Evolutionary conservation across 192 early-diverging fungal genomes (phyloP), one percentile per base, ranked within the genome.

Genomic region (Spinellus fusiger): DNA sequence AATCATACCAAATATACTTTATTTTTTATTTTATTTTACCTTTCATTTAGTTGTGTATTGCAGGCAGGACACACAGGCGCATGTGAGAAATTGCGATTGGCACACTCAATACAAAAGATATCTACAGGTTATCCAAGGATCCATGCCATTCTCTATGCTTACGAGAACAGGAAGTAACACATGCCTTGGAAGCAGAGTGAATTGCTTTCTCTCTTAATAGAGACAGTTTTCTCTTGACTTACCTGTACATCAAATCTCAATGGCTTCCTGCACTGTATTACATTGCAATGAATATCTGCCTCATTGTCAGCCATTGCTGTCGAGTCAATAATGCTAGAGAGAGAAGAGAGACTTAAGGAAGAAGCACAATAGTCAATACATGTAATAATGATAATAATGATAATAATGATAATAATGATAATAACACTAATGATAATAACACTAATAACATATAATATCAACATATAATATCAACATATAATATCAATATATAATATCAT

Each of bases 141-240:
- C 38, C 15, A 7, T 50, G n/a, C 4, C 35, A 28, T 29, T 13
- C 7, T 33, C 20, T 29, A 63, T 28, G 34, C 69, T 48, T 80
- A 88, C 86, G 84, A 7, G 86, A 86, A 61, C 86, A 88, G 7
- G 77, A 82, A 5, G 86, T 88, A 44, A 85, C 73, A 55, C 81
- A 85, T 13, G 79, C 84, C 64, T 73, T 50, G 10, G 29, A 4
- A 25, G 27, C 29, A 27, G 1, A 16, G 61, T 16, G 23, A 27
- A 49, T 49, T 16, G 27, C 18, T 22, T n/a, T n/a, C 60, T 29
- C 7, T 20, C 10, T 26, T 25, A n/a, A 23, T 25, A 23, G 16
- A 33, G 31, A 40, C 28, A 53, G 1, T 22, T 33, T 29, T 9
- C 34, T 12, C 18, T 38, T 1, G 15, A 46, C 23, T 47, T 59